phyloP scores from a whole-genome alignment of 2,329 filamentous ascomycete genomes.

The Hypoxylon sp. region DNA sequence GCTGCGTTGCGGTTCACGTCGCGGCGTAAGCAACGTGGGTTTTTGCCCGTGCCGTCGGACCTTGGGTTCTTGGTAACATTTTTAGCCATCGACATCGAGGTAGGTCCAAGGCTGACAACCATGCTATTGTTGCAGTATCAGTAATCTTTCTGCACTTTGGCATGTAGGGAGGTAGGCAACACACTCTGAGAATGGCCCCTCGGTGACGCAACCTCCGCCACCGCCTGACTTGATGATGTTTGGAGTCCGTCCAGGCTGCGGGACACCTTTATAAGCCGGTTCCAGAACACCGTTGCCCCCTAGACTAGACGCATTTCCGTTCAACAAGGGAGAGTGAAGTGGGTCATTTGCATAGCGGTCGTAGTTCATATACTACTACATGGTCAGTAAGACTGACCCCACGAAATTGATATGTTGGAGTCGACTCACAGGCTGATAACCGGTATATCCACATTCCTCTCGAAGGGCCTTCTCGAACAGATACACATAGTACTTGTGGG shows the following conservation, averaged over 20 bases:
- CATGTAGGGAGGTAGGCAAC: slow-evolving; percentile 26
- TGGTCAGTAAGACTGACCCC: slow-evolving; percentile 10
- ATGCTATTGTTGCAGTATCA: slow-evolving; percentile 53
- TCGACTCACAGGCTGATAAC: slow-evolving; percentile 51
- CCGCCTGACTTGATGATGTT: slow-evolving; percentile 60
- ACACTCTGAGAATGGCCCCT: slow-evolving; percentile 62
- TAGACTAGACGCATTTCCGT: slow-evolving; percentile 65
- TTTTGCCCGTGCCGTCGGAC: slow-evolving; percentile 54
- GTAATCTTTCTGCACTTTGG: not conserved
- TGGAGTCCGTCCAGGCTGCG: slow-evolving; percentile 53
- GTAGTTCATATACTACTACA: slow-evolving; percentile 64
- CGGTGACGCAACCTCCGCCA: slow-evolving; percentile 67
- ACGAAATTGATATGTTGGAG: not conserved
- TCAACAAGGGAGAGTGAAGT: slow-evolving; percentile 65
- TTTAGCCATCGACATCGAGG: slow-evolving; percentile 50
- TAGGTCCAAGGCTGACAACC: slow-evolving; percentile 58
- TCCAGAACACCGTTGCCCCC: slow-evolving; percentile 60
- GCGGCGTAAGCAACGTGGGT: slow-evolving; percentile 60
- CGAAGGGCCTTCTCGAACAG: slow-evolving; percentile 53
- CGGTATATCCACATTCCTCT: slow-evolving; percentile 53
- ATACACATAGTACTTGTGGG: slow-evolving; percentile 52
- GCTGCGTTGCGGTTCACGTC: slow-evolving; percentile 56
- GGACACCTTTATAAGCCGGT: slow-evolving; percentile 46
- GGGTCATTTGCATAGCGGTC: slow-evolving; percentile 63
- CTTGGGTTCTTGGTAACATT: slow-evolving; percentile 53